Base-by-base conservation (phyloP, 176 grass and related monocot species). In the Otatea glauca region DNA sequence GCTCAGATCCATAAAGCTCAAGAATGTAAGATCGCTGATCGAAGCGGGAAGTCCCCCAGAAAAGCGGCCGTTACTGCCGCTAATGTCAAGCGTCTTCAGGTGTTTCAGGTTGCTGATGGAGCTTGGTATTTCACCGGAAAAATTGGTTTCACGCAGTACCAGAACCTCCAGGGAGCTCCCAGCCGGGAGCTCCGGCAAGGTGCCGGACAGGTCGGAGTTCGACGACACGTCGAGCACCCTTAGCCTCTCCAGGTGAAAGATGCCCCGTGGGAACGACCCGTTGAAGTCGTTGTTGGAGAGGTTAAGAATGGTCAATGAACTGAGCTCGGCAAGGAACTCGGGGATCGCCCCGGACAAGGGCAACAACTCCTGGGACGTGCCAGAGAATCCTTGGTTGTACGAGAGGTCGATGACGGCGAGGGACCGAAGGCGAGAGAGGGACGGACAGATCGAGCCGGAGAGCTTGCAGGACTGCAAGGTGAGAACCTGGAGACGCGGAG, bases 381-480 rank as follows among this genome's bases (percentile, higher is more conserved):
- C 69, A 24, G 44, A 47, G 44, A 29, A 56, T 29, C 88, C 74
- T n/a, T 44, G 74, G 53, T 88, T 90, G 59, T 27, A 32, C 29
- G 88, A 87, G 18, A 94, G 76, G 7, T 50, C 47, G 35, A 91
- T 61, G 44, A 39, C 83, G 5, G 55, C 84, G 60, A 92, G 45
- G 15, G 49, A 81, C 20, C 37, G 61, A 16, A 92, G 84, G 15
- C 53, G 44, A 2, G 41, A 50, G 16, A 92, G 59, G 4, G 90
- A 92, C 6, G 7, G 5, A 23, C 81, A 20, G 17, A 92, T 59
- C 1, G 86, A 65, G 20, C 86, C 90, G 2, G 73, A 51, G 56
- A 92, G 72, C 17, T 74, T 83, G 77, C 90, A 92, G 20, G 43
- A 72, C 8, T 21, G 14, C 82, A 92, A 24, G 82, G 82, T 89